phyloP scores from a whole-genome alignment of 1,139 yeast species.

The Suhomyces anneliseae region DNA sequence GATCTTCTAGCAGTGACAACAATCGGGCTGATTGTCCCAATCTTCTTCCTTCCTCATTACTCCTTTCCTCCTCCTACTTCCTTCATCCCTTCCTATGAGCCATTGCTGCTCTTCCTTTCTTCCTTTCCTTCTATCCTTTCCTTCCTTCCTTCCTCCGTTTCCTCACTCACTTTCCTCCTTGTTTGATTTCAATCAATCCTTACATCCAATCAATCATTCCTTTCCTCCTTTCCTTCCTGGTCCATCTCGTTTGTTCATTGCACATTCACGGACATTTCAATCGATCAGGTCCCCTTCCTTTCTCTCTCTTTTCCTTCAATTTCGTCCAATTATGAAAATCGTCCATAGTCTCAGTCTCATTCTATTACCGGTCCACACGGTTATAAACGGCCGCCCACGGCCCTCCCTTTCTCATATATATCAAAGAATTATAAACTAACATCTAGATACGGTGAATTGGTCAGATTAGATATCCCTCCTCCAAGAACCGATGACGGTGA shows the following conservation, averaged over 20 bases:
- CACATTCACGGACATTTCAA: too few species aligned
- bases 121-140: background rate
- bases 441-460: slow-evolving; percentile 58
- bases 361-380: too few species aligned
- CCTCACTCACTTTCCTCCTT: too few species aligned
- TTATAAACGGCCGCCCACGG: too few species aligned
- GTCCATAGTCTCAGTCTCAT: too few species aligned
- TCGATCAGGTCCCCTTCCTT: background rate
- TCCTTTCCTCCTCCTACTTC: slow-evolving; percentile 10
- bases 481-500: slow-evolving; percentile 64
- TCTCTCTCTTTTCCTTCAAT: background rate
- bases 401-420: too few species aligned
- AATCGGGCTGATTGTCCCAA: background rate
- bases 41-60: slow-evolving; percentile 8
- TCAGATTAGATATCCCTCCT: slow-evolving; percentile 70
- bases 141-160: too few species aligned
- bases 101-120: background rate
- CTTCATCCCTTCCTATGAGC: slow-evolving; percentile 5
- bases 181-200: too few species aligned
- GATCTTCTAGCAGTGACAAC: too few species aligned
- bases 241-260: background rate
- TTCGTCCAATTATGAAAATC: too few species aligned
- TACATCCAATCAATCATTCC: background rate
- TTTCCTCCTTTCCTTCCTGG: background rate
- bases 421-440: slow-evolving; percentile 14